Evolutionary conservation across 306 rosid species (phyloP), one percentile per base, ranked within the genome.

Genomic region (Acacia confusa): DNA sequence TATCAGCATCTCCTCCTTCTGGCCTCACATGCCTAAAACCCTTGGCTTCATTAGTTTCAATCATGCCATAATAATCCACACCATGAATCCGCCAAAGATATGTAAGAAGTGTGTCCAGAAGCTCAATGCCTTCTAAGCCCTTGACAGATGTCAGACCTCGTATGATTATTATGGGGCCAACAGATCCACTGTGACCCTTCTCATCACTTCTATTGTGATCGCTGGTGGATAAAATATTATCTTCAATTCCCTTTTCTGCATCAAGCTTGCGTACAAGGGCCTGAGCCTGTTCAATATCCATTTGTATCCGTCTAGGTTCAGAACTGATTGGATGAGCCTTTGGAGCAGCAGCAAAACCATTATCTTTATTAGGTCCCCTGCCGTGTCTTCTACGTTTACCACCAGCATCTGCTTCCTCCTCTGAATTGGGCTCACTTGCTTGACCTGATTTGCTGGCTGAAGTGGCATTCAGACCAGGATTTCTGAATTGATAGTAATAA

Each of bases 21-120:
- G 84, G 90, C 82, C 99, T 92, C 80, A 92, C 97, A 85, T 96
- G 98, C 82, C 98, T 88, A 64, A 93, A 90, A 76, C 98, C 97
- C 88, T 93, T 93, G 30, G 94, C 91, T 22, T 93, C 99, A 66
- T 78, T 87, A 66, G 91, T 86, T 87, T 96, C 99, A 86, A 86
- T 85, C 97, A 93, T 86, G 60, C 99, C 99, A 86, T 96, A 96
- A 82, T 96, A 96, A 92, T 96, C 98, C 63, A 92, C 76, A 34
- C 98, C 98, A 81, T 96, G 99, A 79, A 93, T 90, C 76, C 91
- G 94, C 99, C 99, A 96, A 55, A 96, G 94, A 88, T 93, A 96
- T 17, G 99, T 96, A 57, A 89, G 66, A 79, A 96, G 94, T 20
- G 98, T 92, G 86, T 96, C 99, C 65, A 96, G 83, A 77, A 96